Base-by-base conservation (phyloP, 352 stramenopile genomes). In the Phytophthora agathidicida region DNA sequence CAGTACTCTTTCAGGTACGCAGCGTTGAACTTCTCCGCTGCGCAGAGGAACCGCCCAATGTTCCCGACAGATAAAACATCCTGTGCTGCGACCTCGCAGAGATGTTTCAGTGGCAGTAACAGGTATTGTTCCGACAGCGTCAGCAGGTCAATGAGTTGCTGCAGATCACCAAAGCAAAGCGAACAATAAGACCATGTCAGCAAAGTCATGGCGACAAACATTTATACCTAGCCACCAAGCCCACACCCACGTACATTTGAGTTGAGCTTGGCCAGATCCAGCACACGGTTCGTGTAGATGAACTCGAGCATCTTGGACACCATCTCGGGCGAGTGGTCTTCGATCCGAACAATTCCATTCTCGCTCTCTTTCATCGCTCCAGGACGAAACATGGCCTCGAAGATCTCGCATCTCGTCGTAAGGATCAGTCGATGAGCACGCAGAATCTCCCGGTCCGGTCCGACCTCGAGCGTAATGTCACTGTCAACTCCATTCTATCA, bases 231-330 rank as follows among this genome's bases (percentile, higher is more conserved):
- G n/a, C n/a, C n/a, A n/a, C n/a, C n/a, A n/a, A 38, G 35, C 33
- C 16, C 14, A 16, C 30, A 17, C 8, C 5, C 35, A 77, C 79
- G 32, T 71, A 94, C 86, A 30, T 81, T 81, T 1, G 83, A 88
- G 36, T 71, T 86, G 28, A 93, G 72, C 54, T 90, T 91, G 48
- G 38, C 38, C 39, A 97, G 70, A 49, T 96, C 89, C 13, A 80
- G 67, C 7, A 97, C 83, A 9, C 80, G 75, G 65, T 97, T 97
- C 3, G 90, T 96, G 68, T 97, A 97, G 43, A 97, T 93, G 56
- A 94, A 97, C 74, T 97, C 90, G 36, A 97, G 80, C 82, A 97
- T 96, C 75, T 94, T 94, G 39, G 75, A 72, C 32, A 97, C 85
- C 68, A 96, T 96, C 11, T 94, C 83, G 5, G 75, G 67, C 3